Conservation (phyloP, 768 basidiomycete species). For the Boletales sp. region DNA sequence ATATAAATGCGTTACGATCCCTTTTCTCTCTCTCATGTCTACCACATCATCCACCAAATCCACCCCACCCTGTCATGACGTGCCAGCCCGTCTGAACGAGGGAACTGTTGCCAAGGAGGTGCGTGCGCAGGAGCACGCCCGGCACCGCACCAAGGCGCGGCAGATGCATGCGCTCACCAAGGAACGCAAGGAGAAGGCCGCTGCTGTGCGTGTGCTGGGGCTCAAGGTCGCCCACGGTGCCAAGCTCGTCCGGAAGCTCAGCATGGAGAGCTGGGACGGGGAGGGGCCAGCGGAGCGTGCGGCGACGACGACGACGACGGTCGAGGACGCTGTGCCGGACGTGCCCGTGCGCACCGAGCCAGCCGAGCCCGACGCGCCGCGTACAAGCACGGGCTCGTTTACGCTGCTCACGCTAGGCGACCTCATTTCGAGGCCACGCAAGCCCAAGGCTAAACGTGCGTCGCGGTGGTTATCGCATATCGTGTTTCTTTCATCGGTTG, state of each 20-base stretch:
- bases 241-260: slow-evolving; percentile 22
- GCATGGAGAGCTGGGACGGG: slow-evolving; percentile 30
- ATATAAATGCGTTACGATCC: slow-evolving; percentile 27
- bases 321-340: not conserved
- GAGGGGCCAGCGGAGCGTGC: slow-evolving; percentile 7
- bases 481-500: not conserved
- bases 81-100: slow-evolving; percentile 15
- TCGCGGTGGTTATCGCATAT: not conserved
- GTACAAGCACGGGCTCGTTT: slow-evolving; percentile 8
- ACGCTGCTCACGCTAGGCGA: slow-evolving; percentile 26
- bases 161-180: slow-evolving; percentile 28
- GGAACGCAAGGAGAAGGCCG: slow-evolving; percentile 31
- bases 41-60: slow-evolving; percentile 23
- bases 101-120: slow-evolving; percentile 22
- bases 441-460: slow-evolving; percentile 24
- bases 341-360: not conserved
- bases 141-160: slow-evolving; percentile 31
- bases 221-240: slow-evolving; percentile 15
- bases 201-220: slow-evolving; percentile 11
- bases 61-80: slow-evolving; percentile 18
- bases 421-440: slow-evolving; percentile 22
- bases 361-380: not conserved
- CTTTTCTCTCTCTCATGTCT: slow-evolving; percentile 26
- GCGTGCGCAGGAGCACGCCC: slow-evolving; percentile 32
- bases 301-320: not conserved